A percentile compares a stretch with the other conserved stretches of the same genome.
Conservation (phyloP, 139 green algal species). For the Chlamydomonas incerta region DNA sequence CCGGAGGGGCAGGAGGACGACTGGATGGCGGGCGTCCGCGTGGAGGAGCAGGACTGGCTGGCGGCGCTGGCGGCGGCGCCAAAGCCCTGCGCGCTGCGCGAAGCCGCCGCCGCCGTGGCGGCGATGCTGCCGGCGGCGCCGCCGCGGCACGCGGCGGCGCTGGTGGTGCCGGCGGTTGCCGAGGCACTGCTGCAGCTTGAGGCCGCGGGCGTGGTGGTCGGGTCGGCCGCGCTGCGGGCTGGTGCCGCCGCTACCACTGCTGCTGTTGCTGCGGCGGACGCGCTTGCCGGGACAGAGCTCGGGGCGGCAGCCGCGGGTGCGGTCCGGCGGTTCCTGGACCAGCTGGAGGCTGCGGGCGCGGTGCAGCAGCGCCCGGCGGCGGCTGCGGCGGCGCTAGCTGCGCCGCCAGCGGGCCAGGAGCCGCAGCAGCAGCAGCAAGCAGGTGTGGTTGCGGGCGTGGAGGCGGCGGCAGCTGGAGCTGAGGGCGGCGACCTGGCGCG, state of each 20-base stretch:
- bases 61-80: constrained; percentile 65
- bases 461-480: too few species aligned
- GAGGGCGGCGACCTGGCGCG: too few species aligned
- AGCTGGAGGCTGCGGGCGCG: neutral
- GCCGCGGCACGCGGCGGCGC: constrained; percentile 41
- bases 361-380: neutral
- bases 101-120: constrained; percentile 30
- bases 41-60: constrained; percentile 51
- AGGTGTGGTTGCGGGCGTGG: neutral
- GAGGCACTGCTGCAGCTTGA: constrained; percentile 29
- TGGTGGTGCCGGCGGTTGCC: constrained; percentile 45
- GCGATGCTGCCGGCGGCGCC: constrained; percentile 21
- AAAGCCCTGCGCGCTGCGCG: constrained; percentile 63
- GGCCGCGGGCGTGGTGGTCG: neutral
- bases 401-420: neutral
- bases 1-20: neutral
- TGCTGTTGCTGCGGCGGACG: neutral
- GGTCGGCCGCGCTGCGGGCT: neutral
- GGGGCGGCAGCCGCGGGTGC: neutral
- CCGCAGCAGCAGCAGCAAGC: neutral
- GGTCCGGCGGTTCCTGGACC: neutral
- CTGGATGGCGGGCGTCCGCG: neutral
- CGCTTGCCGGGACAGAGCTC: neutral
- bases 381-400: neutral
- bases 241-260: neutral